Conservation (phyloP, 192 early-diverging fungal genomes). For the Thoreauomyces humboldtii region DNA sequence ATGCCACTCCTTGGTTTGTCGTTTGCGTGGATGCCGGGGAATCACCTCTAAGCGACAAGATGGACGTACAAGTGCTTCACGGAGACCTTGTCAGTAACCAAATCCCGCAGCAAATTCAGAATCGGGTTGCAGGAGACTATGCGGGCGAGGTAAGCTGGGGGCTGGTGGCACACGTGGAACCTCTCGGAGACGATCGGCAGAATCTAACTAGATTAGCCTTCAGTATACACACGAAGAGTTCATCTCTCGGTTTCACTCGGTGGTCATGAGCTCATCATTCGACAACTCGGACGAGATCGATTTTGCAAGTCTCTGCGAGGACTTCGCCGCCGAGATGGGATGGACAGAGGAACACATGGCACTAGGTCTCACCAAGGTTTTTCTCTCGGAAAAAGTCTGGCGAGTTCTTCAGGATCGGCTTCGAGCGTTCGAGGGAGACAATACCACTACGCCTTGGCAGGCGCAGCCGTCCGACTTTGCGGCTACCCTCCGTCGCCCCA, state of each 20-base stretch:
- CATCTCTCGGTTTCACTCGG: slow-evolving; percentile 17
- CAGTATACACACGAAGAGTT: background rate
- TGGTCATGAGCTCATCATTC: background rate
- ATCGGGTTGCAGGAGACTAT: slow-evolving; percentile 23
- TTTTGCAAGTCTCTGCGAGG: slow-evolving; percentile 20
- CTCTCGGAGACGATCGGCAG: too few relatives aligned
- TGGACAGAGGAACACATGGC: slow-evolving; percentile 31
- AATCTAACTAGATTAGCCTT: too few relatives aligned
- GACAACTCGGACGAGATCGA: slow-evolving; percentile 13
- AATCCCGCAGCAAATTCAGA: slow-evolving; percentile 15
- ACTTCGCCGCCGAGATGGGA: slow-evolving; percentile 24
- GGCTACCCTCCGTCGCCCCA: slow-evolving; percentile 1
- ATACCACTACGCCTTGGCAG: background rate
- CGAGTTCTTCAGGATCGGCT: slow-evolving; percentile 27
- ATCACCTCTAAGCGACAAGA: slow-evolving; percentile 34
- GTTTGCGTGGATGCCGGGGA: slow-evolving; percentile 24
- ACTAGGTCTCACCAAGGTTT: slow-evolving; percentile 20
- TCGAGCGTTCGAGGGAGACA: slow-evolving; percentile 18
- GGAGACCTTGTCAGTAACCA: slow-evolving; percentile 7
- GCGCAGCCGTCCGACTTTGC: slow-evolving; percentile 8
- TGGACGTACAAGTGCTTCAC: slow-evolving; percentile 65
- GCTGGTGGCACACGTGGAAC: too few relatives aligned
- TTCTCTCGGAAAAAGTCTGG: slow-evolving; percentile 33
- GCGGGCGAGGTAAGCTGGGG: slow-evolving; percentile 9
- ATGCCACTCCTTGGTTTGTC: slow-evolving; percentile 25